Conservation (phyloP, 2,329 filamentous ascomycete species). For the Diplodia intermedia region DNA sequence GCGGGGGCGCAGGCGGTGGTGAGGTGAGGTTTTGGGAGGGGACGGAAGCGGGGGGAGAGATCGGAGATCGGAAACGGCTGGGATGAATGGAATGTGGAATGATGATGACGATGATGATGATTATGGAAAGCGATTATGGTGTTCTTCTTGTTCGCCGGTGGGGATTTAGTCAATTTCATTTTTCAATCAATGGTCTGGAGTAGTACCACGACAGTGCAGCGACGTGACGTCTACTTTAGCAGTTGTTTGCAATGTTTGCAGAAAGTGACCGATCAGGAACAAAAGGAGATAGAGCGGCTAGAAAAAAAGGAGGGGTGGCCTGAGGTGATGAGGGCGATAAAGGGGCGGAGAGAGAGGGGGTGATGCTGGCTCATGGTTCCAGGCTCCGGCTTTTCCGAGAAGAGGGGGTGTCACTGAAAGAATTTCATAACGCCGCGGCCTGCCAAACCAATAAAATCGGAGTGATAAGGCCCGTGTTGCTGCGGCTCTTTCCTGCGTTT, state of each 20-base stretch:
- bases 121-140: background rate
- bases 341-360: background rate
- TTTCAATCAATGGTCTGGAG: too few species aligned
- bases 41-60: too few species aligned
- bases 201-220: background rate
- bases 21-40: constrained; percentile 28
- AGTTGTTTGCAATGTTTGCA: background rate
- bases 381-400: background rate
- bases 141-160: too few species aligned
- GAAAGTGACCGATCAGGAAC: background rate
- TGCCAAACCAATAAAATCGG: background rate
- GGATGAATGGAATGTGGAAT: too few species aligned
- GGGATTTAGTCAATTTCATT: too few species aligned
- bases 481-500: background rate
- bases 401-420: background rate
- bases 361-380: background rate
- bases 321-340: background rate
- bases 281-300: background rate
- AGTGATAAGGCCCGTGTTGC: background rate
- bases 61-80: too few species aligned
- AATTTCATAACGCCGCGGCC: background rate
- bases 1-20: constrained; percentile 42
- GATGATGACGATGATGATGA: too few species aligned
- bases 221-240: background rate
- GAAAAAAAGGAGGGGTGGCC: background rate